Conservation (phyloP, 2,329 filamentous ascomycete species). For the Epichloe sylvatica region DNA sequence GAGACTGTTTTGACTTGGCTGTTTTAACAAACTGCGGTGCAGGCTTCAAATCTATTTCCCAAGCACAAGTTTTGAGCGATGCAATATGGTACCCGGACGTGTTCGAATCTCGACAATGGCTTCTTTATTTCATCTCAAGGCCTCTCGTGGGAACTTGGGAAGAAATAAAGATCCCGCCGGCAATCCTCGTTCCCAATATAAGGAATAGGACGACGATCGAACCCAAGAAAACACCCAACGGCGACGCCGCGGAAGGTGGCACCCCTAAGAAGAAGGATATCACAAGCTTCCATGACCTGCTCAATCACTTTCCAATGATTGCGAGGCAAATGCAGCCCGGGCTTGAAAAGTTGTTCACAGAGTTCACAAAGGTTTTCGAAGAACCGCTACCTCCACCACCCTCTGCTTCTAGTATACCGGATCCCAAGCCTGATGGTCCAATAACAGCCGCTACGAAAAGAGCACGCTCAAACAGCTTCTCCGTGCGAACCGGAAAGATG, state of each 20-base stretch:
- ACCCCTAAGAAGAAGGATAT: conserved; percentile 68
- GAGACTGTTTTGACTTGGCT: not conserved
- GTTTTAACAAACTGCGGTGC: not conserved
- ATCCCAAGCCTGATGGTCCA: conserved; percentile 43
- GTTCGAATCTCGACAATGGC: conserved; percentile 84
- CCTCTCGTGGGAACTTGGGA: conserved; percentile 78
- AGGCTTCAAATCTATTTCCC: conserved; percentile 87
- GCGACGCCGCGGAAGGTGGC: conserved; percentile 28
- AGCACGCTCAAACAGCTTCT: conserved; percentile 37
- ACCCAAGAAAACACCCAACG: conserved; percentile 21
- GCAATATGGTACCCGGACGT: conserved; percentile 77
- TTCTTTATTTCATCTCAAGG: conserved; percentile 88
- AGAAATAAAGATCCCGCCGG: conserved; percentile 55
- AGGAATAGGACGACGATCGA: conserved; percentile 25
- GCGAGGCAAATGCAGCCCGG: conserved; percentile 91
- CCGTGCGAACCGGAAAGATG: conserved; percentile 18
- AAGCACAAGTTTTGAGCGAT: conserved; percentile 76
- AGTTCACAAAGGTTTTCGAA: conserved; percentile 76
- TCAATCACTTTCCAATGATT: conserved; percentile 89
- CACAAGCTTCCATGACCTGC: conserved; percentile 74
- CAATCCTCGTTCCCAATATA: conserved; percentile 38
- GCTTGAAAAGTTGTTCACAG: conserved; percentile 74
- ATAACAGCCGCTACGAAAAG: conserved; percentile 41
- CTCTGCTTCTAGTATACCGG: conserved; percentile 43
- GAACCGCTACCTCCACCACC: conserved; percentile 69